phyloP scores from a whole-genome alignment of 2,329 filamentous ascomycete species.

The Penicillium sp. region DNA sequence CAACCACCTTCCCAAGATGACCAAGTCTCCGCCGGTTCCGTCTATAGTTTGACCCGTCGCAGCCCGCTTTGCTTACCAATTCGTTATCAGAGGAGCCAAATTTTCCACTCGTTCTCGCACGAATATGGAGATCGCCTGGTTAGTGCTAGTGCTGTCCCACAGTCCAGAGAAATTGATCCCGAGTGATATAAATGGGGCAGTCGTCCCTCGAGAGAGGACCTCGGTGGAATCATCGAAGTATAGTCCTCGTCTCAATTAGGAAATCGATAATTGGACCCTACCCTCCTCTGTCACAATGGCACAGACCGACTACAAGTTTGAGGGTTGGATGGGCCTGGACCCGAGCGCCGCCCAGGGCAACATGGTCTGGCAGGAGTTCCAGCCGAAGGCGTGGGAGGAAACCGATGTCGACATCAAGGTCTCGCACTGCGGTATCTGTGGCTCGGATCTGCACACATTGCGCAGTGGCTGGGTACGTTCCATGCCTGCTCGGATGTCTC shows the following conservation, averaged over 20 bases:
- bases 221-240: background rate
- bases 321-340: slow-evolving; percentile 58
- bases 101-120: too few species aligned
- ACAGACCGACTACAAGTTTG: slow-evolving; percentile 50
- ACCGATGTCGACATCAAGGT: slow-evolving; percentile 64
- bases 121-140: too few species aligned
- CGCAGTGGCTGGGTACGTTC: slow-evolving; percentile 47
- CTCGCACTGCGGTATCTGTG: slow-evolving; percentile 64
- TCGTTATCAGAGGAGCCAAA: too few species aligned
- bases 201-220: background rate
- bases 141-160: too few species aligned
- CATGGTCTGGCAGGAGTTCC: slow-evolving; percentile 56
- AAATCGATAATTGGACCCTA: too few species aligned
- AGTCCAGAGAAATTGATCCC: too few species aligned
- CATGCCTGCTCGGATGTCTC: too few species aligned
- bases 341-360: slow-evolving; percentile 51
- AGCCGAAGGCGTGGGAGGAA: slow-evolving; percentile 65
- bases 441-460: slow-evolving; percentile 58
- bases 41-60: too few species aligned
- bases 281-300: slow-evolving; percentile 12
- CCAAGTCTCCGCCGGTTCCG: too few species aligned
- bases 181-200: slow-evolving; percentile 20
- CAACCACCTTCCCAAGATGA: too few species aligned
- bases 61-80: too few species aligned
- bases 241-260: background rate